These are phyloP conservation scores for Paecilomyces sp. DNA, from an alignment of 2,329 filamentous ascomycete genomes.

Conservation along the genomic window DNA sequence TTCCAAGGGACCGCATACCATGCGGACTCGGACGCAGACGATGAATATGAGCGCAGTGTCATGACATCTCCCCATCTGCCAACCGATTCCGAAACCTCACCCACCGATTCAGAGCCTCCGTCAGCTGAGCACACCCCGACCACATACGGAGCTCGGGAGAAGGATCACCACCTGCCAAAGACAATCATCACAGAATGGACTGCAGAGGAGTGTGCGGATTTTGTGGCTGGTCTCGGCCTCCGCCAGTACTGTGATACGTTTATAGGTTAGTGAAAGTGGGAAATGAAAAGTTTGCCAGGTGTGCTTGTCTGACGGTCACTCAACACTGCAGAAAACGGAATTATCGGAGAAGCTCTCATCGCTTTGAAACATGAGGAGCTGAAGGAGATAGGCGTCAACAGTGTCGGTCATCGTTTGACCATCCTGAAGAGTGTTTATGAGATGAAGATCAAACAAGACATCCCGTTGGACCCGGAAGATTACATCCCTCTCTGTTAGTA, in stretches of 20 bases:
- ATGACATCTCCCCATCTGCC: slow-evolving; percentile 51
- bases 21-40: slow-evolving; percentile 58
- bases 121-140: slow-evolving; percentile 58
- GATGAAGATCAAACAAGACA: slow-evolving; percentile 87
- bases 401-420: slow-evolving; percentile 87
- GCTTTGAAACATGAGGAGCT: slow-evolving; percentile 86
- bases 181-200: slow-evolving; percentile 57
- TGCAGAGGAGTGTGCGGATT: slow-evolving; percentile 83
- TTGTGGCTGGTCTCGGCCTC: slow-evolving; percentile 70
- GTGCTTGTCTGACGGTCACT: slow-evolving; percentile 5
- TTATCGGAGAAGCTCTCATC: slow-evolving; percentile 84
- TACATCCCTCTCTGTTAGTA: slow-evolving; percentile 84
- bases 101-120: slow-evolving; percentile 51
- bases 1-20: slow-evolving; percentile 46
- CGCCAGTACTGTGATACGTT: slow-evolving; percentile 77
- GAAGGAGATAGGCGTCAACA: slow-evolving; percentile 88
- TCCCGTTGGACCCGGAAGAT: slow-evolving; percentile 85
- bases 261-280: slow-evolving; percentile 56
- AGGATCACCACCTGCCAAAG: slow-evolving; percentile 47
- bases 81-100: slow-evolving; percentile 51
- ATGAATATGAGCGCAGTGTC: slow-evolving; percentile 57
- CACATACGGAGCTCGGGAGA: slow-evolving; percentile 47
- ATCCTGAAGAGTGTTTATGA: slow-evolving; percentile 96
- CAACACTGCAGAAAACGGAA: slow-evolving; percentile 69
- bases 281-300: not conserved